Evolutionary conservation across 805 yeast species (phyloP), one percentile per base, ranked within the genome.

Genomic region (Saturnispora mendoncae): DNA sequence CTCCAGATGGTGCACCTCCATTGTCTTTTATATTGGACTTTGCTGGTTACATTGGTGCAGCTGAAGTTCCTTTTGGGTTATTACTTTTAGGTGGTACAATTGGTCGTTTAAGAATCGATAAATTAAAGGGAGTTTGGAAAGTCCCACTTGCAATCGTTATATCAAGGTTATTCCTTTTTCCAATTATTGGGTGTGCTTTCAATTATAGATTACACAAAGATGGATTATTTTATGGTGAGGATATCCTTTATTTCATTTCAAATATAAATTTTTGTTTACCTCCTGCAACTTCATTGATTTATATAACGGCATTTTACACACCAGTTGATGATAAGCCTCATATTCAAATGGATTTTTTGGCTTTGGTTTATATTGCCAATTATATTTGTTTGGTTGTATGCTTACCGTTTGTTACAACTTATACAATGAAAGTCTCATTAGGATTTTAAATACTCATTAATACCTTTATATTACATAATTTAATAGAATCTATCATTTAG

Each of bases 61-160:
- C 96, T 0, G 76, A 84, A 38, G 95, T 90, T 26, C 97, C 97
- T 1, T 60, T 85, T 44, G 97, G 97, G 0, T 65, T 90, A 46
- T 57, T 85, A 34, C 55, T 90, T 44, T 60, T 90, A 23, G 97
- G 97, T 2, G 95, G 90, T 14, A 86, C 95, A 2, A 76, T 90
- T 32, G 83, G 95, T 1, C 65, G 96, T 36, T 68, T 90, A 39
- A 64, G 75, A 46, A 59, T 87, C 17, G 66, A 64, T 6, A 53
- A 65, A 4, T 62, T 87, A 51, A 64, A 67, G 12, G 90, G 90
- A 2, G 80, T 84, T 50, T 76, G 80, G 78, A 73, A 75, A 51
- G 73, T 84, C 0, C 77, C 85, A 0, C 50, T 78, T 2, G 60
- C 69, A 41, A 63, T 87, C 55, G 72, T 81, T 0, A 42, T 71